phyloP scores from a whole-genome alignment of 2,329 filamentous ascomycete species.

The Macrophomina tecta region DNA sequence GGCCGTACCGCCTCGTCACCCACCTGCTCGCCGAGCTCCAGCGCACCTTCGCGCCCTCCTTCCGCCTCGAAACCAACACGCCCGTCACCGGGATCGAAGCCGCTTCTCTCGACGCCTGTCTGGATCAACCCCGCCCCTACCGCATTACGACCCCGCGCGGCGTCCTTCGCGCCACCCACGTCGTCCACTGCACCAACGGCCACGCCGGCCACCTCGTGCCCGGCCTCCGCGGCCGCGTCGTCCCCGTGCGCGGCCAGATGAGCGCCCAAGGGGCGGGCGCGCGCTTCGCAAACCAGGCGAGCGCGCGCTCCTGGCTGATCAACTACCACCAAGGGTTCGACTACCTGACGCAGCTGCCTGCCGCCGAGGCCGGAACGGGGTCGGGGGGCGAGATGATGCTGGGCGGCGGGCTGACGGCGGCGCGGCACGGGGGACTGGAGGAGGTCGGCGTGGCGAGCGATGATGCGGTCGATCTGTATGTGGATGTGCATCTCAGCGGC shows the following conservation, averaged over 20 bases:
- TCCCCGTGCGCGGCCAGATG: constrained; percentile 57
- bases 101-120: neutral
- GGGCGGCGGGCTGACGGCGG: constrained; percentile 31
- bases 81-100: constrained; percentile 40
- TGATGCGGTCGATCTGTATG: constrained; percentile 24
- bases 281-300: constrained; percentile 39
- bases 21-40: constrained; percentile 7
- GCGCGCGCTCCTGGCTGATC: constrained; percentile 59
- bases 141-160: neutral
- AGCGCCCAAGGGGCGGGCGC: constrained; percentile 54
- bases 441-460: constrained; percentile 31
- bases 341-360: constrained; percentile 31
- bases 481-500: constrained; percentile 30
- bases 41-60: neutral
- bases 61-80: constrained; percentile 51
- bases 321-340: constrained; percentile 30
- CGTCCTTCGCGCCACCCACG: constrained; percentile 52
- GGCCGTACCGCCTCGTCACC: constrained; percentile 31
- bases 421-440: constrained; percentile 30
- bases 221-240: constrained; percentile 52
- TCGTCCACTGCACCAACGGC: constrained; percentile 66
- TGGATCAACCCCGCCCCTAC: neutral
- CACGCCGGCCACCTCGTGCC: constrained; percentile 60
- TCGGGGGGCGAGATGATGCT: constrained; percentile 30
- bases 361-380: neutral